Base-by-base conservation (phyloP, 2,329 filamentous ascomycete genomes). In the Botrytis sinoallii region DNA sequence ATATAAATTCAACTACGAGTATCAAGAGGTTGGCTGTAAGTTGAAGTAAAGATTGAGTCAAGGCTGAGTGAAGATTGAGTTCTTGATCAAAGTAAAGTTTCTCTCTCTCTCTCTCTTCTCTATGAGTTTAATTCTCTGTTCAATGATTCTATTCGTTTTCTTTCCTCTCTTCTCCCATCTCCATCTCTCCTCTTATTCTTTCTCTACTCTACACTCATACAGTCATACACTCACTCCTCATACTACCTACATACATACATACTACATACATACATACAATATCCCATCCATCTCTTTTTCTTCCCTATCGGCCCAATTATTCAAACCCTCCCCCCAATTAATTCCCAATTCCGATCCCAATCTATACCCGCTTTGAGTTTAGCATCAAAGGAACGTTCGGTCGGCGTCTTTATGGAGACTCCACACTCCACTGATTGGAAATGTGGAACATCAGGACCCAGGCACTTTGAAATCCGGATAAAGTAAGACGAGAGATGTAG, bases 371-470 rank as follows among this genome's bases (percentile, higher is more conserved):
- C 64, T 67, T 40, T n/a, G 35, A 14, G 64, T 38, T 38, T 67
- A 67, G 64, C 35, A 35, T 16, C 44, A 67, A 67, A 35, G 32
- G 29, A 35, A n/a, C 20, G 16, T 52, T 55, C 65, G 35, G 46
- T 68, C 65, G 65, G 65, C 46, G 46, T 40, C 46, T 68, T 68
- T 68, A 55, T 68, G 65, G 65, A 68, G 65, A 68, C 65, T 68
- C 65, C 65, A 68, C 46, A 67, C 46, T 67, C 42, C 64, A 29
- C 40, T 40, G 61, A 64, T 22, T 35, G 12, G 63, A 48, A 29
- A 22, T 35, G 42, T 46, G 63, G 63, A 48, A 35, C 32, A 32
- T 12, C 25, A 64, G 42, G 40, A 29, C 52, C 52, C n/a, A 57
- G 52, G n/a, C n/a, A 57, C 52, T 8, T 18, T 44, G 40, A 22